These are phyloP conservation scores for Chlorella sp. DNA, from an alignment of 139 green algal species.

Conservation along the genomic window DNA sequence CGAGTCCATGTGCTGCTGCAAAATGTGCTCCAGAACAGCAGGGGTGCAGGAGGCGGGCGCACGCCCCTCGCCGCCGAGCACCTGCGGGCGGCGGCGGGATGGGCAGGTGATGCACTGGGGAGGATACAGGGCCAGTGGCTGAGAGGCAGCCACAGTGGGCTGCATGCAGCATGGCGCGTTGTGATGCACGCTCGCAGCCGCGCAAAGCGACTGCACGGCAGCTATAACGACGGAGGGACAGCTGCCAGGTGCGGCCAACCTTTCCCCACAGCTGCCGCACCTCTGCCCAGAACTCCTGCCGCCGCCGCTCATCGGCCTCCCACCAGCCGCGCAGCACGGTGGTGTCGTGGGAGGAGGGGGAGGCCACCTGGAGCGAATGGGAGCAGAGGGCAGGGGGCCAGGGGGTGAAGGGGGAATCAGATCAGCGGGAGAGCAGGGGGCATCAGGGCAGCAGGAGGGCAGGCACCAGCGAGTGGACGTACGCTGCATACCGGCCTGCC, in stretches of 20 bases:
- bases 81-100: conserved; percentile 11
- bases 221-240: no score
- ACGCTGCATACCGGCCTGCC: no score
- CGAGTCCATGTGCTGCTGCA: conserved; percentile 88
- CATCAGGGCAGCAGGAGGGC: no score
- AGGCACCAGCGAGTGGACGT: no score
- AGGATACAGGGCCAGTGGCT: neutral
- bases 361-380: conserved; percentile 45
- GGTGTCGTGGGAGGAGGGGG: conserved; percentile 95
- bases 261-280: neutral
- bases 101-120: neutral
- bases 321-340: conserved; percentile 85
- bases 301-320: conserved; percentile 78
- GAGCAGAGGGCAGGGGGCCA: neutral
- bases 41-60: conserved; percentile 71
- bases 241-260: no score
- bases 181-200: no score
- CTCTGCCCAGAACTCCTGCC: conserved; percentile 75
- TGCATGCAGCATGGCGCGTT: no score
- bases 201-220: no score
- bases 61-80: conserved; percentile 39
- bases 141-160: no score
- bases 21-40: conserved; percentile 78
- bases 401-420: neutral
- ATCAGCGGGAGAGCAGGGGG: no score